Percentiles rank a stretch among this genome's conserved stretches.
These are phyloP conservation scores for Rhodocollybia butyracea DNA, from an alignment of 768 basidiomycete genomes.

Conservation along the genomic window DNA sequence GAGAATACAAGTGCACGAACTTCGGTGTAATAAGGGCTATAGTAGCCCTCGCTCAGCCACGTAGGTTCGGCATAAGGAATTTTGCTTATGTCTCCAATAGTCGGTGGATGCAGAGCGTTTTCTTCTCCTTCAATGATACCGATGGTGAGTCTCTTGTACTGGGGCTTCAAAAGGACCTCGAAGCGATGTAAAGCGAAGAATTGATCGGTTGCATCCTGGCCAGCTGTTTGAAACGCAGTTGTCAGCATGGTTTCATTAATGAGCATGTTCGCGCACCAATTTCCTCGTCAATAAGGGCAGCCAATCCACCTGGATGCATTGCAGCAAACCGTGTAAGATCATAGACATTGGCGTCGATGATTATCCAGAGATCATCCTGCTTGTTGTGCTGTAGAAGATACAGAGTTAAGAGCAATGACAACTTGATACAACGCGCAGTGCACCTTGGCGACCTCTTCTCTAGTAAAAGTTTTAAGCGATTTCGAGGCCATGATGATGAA, in stretches of 20 bases:
- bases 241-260: background rate
- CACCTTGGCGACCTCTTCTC: conserved; percentile 57
- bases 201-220: conserved; percentile 74
- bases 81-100: conserved; percentile 51
- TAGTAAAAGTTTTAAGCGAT: conserved; percentile 37
- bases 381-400: conserved; percentile 62
- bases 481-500: conserved; percentile 23
- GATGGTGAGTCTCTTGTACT: conserved; percentile 61
- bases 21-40: conserved; percentile 75
- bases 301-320: conserved; percentile 79
- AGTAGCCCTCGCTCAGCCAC: conserved; percentile 64
- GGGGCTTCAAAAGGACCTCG: conserved; percentile 67
- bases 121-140: conserved; percentile 61
- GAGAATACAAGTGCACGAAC: conserved; percentile 28
- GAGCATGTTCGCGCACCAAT: conserved; percentile 48
- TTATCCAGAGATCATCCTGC: conserved; percentile 79
- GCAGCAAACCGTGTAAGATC: conserved; percentile 75
- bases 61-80: conserved; percentile 82
- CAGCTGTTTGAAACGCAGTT: conserved; percentile 38
- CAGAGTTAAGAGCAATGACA: background rate
- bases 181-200: conserved; percentile 76
- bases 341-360: conserved; percentile 82
- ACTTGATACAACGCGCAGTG: background rate
- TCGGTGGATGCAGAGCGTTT: conserved; percentile 42
- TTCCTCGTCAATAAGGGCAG: conserved; percentile 70